These are phyloP conservation scores for Cercospora zeae-maydis DNA, from an alignment of 2,329 filamentous ascomycete species.

Conservation along the genomic window DNA sequence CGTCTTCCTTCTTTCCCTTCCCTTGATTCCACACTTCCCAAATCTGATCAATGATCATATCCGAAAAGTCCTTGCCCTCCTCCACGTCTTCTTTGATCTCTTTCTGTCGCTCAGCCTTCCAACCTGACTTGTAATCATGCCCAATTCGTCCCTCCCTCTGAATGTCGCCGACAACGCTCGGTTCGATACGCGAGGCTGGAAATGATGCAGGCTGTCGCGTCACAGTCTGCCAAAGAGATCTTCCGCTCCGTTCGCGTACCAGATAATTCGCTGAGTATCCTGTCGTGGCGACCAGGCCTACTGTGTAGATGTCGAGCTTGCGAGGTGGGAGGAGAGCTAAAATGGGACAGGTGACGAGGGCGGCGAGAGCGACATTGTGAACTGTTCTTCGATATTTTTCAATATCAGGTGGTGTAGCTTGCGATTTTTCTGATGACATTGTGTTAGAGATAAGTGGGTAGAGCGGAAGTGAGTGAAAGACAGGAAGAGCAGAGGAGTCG, in stretches of 20 bases:
- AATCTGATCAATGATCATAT: constrained; percentile 41
- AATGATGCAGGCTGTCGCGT: constrained; percentile 12
- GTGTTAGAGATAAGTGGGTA: not conserved
- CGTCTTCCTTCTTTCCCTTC: constrained; percentile 35
- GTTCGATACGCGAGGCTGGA: not conserved
- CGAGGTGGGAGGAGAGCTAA: constrained; percentile 57
- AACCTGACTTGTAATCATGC: constrained; percentile 41
- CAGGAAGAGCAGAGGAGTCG: not conserved
- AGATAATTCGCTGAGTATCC: constrained; percentile 51
- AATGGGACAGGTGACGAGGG: constrained; percentile 52
- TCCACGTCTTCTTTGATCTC: constrained; percentile 45
- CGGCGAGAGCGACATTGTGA: constrained; percentile 49
- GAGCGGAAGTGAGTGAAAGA: not conserved
- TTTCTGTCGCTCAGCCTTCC: constrained; percentile 43
- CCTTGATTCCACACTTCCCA: constrained; percentile 39
- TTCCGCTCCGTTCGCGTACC: constrained; percentile 35
- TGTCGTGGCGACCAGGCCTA: constrained; percentile 50
- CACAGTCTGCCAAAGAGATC: constrained; percentile 34
- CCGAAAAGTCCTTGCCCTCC: constrained; percentile 38
- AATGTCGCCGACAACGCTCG: constrained; percentile 19
- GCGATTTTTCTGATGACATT: constrained; percentile 15
- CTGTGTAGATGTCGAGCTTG: constrained; percentile 60
- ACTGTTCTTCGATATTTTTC: constrained; percentile 33
- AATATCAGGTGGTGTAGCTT: constrained; percentile 27
- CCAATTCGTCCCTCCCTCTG: constrained; percentile 16